Evolutionary conservation across 352 stramenopile genomes (phyloP), one percentile per base, ranked within the genome.

Genomic region (Phytophthora palmivora): DNA sequence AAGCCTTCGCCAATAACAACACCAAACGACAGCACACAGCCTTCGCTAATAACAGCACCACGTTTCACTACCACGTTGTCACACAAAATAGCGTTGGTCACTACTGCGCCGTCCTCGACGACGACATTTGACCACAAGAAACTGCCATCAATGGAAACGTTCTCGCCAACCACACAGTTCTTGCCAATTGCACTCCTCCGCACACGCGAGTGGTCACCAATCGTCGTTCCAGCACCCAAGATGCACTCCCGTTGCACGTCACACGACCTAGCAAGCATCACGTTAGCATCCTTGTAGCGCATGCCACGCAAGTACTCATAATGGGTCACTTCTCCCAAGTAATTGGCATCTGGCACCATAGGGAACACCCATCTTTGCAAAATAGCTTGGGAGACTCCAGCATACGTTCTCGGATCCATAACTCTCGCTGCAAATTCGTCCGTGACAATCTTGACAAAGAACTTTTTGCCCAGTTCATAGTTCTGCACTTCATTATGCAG

Each of bases 401-500:
- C 81, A 78, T 99, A 99, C 26, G 93, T 98, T 37, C 91, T 77
- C 33, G 95, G 95, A 72, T 98, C 96, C 58, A 97, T 89, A 19
- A 98, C 86, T n/a, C 95, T 76, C 21, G 94, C 95, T 0, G 96
- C 96, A 79, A 99, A 99, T 54, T 91, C 87, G 38, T 95, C 91
- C 34, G 79, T 83, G 3, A 99, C 72, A 12, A 99, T 76, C 63
- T 98, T 90, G 7, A 85, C 93, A 52, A 97, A 98, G 51, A 99
- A 98, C 45, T 98, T 96, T 49, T 98, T 98, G 63, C 98, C 97
- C 38, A 99, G 79, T 57, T 99, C 97, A 70, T 98, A 96, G 80
- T 99, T 99, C 32, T 97, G 93, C 38, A 98, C 97, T 62, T 98
- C 97, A 63, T 99, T 98, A 38, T 93, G 82, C 47, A 99, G 83